Evolutionary conservation across 1,139 yeast genomes (phyloP), one percentile per base, ranked within the genome.

Genomic region (Sugiyamaella japonica): DNA sequence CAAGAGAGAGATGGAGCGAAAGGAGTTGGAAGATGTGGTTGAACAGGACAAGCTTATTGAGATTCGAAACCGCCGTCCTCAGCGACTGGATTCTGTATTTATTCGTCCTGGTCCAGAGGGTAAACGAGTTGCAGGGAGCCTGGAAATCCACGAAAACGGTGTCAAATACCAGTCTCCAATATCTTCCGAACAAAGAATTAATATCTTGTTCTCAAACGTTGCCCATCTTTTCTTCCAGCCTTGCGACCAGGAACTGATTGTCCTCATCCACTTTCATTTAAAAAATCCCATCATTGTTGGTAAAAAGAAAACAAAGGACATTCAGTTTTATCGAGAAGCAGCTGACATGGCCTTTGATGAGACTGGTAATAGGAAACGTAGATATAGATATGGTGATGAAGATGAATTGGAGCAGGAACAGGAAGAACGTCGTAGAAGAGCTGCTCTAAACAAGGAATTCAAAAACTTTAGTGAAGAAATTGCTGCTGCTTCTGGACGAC

Each of bases 331-430:
- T 74, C 81, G 98, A 63, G 99, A 93, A 72, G 98, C 98, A 12
- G 84, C 96, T 50, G 99, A 93, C 70, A 87, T 91, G 80, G 86
- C 96, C 2, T 90, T 89, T 66, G 99, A 93, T 73, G 99, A 93
- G 73, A 93, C 99, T 37, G 97, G 98, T 58, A 95, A 95, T 59
- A 82, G 95, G 60, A 89, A 90, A 77, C 85, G 86, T 62, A 81
- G 85, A 64, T 89, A 90, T 77, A 77, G 97, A 68, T 93, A 93
- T 67, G 99, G 99, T 53, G 99, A 93, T 70, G 99, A 93, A 73
- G 99, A 93, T 72, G 99, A 93, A 74, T 78, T 95, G 62, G 99
- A 95, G 73, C 98, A 93, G 72, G 99, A 95, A 74, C 98, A 93
- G 73, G 98, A 93, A 73, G 99, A 93, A 74, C 85, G 98, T 74